Evolutionary conservation across 148 eudicot genomes (phyloP), one percentile per base, ranked within the genome.

Genomic region (Dysphania ambrosioides): DNA sequence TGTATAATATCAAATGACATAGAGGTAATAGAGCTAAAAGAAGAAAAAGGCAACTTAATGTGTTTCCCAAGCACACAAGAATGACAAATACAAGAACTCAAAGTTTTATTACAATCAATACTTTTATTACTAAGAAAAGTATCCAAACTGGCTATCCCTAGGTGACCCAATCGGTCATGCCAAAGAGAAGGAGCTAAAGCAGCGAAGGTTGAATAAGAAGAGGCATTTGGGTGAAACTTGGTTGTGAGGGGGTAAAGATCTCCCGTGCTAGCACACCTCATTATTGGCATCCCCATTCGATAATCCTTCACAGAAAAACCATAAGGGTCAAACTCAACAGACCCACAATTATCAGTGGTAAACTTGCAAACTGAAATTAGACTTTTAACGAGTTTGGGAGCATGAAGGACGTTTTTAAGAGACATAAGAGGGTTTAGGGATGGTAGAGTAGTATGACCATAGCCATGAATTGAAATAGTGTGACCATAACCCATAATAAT

Each of bases 121-220:
- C 21, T 26, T 47, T 69, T 69, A 49, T 69, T 69, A 27, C 34
- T 26, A 2, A 36, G 21, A 47, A 69, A 26, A 47, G 57, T 12
- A 9, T 62, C 31, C 9, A 62, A 62, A 62, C 30, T 12, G 0
- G 66, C 18, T 9, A 15, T 5, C 0, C 72, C 32, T 0, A 40
- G 57, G 12, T 68, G 71, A 1, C 71, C 71, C 31, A 68, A 49
- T 0, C 36, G 71, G 26, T 68, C 71, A 42, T 68, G 71, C 57
- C 71, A 68, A 26, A 68, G n/a, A 11, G 71, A 41, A 1, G 71
- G 23, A 13, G 55, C 40, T 6, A 69, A 15, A 15, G 72, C 72
- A 1, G 72, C 38, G 29, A 69, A 69, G 40, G 11, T 15, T 6
- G 72, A 27, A 2, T 35, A 58, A 29, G 72, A 2, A 2, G 55